Conservation (phyloP, 495 filamentous ascomycete genomes). For the Penicillium herquei region DNA sequence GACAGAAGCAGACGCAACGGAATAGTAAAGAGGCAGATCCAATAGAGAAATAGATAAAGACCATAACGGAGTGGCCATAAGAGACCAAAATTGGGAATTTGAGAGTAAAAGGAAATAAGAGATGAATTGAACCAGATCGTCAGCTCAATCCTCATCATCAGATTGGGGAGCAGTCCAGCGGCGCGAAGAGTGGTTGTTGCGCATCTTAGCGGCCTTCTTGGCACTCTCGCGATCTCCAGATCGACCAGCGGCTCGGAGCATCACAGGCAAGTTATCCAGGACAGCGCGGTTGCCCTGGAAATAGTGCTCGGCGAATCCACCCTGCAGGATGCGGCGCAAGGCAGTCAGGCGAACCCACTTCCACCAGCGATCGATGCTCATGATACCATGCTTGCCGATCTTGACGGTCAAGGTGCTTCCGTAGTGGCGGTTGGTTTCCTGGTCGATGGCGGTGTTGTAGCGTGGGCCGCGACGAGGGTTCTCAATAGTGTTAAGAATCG, state of each 20-base stretch:
- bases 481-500: slow-evolving; percentile 82
- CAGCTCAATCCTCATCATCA: slow-evolving; percentile 21
- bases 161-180: slow-evolving; percentile 33
- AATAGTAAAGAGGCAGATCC: too few relatives aligned
- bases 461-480: slow-evolving; percentile 70
- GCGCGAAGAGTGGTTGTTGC: slow-evolving; percentile 23
- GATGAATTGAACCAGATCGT: not conserved
- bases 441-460: slow-evolving; percentile 68
- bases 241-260: slow-evolving; percentile 32
- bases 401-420: slow-evolving; percentile 76
- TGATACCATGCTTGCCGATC: slow-evolving; percentile 66
- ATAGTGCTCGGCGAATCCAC: slow-evolving; percentile 81
- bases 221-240: slow-evolving; percentile 28
- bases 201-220: slow-evolving; percentile 33
- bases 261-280: slow-evolving; percentile 67
- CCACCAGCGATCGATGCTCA: slow-evolving; percentile 90
- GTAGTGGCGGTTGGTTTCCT: slow-evolving; percentile 69
- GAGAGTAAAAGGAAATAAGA: too few relatives aligned
- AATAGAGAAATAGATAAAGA: too few relatives aligned
- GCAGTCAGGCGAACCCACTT: slow-evolving; percentile 76
- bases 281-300: slow-evolving; percentile 80
- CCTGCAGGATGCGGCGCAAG: slow-evolving; percentile 72
- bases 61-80: too few relatives aligned
- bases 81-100: too few relatives aligned
- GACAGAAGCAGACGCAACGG: too few relatives aligned